phyloP scores from a whole-genome alignment of 2,329 filamentous ascomycete genomes.

The Alternaria viburni region DNA sequence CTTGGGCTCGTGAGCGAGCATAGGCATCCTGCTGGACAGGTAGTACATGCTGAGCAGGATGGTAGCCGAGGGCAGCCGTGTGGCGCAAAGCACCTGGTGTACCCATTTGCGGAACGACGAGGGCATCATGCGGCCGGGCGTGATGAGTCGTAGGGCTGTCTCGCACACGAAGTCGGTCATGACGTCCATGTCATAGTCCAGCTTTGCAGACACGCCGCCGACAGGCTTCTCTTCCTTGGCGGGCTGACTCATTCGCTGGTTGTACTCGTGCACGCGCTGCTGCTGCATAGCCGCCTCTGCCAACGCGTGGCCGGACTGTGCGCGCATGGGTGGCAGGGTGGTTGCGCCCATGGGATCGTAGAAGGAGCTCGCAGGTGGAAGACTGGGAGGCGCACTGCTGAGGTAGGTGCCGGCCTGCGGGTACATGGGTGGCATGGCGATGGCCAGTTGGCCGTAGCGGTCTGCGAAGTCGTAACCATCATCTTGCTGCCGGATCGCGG shows the following conservation, averaged over 20 bases:
- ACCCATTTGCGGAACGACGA: conserved; percentile 90
- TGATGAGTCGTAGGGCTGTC: conserved; percentile 77
- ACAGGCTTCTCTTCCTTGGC: conserved; percentile 70
- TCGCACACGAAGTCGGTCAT: conserved; percentile 96
- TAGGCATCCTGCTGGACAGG: conserved; percentile 80
- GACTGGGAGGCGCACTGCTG: conserved; percentile 44
- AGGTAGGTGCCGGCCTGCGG: conserved; percentile 49
- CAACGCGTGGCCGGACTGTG: conserved; percentile 48
- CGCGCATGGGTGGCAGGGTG: conserved; percentile 56
- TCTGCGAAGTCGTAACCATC: conserved; percentile 55
- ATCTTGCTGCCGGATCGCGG: conserved; percentile 51
- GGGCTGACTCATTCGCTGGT: conserved; percentile 47
- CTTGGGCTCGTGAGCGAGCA: conserved; percentile 62
- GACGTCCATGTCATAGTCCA: conserved; percentile 95
- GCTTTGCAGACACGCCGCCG: conserved; percentile 88
- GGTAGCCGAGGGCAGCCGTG: conserved; percentile 86
- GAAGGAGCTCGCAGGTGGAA: conserved; percentile 47
- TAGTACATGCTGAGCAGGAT: conserved; percentile 92
- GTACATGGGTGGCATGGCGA: conserved; percentile 49
- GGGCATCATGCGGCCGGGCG: conserved; percentile 66
- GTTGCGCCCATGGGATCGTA: conserved; percentile 55
- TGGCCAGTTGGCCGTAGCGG: conserved; percentile 53
- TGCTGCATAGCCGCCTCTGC: conserved; percentile 47
- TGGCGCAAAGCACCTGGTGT: conserved; percentile 86
- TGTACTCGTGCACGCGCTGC: conserved; percentile 50